phyloP scores from a whole-genome alignment of 306 rosid genomes.

The Corylus americana region DNA sequence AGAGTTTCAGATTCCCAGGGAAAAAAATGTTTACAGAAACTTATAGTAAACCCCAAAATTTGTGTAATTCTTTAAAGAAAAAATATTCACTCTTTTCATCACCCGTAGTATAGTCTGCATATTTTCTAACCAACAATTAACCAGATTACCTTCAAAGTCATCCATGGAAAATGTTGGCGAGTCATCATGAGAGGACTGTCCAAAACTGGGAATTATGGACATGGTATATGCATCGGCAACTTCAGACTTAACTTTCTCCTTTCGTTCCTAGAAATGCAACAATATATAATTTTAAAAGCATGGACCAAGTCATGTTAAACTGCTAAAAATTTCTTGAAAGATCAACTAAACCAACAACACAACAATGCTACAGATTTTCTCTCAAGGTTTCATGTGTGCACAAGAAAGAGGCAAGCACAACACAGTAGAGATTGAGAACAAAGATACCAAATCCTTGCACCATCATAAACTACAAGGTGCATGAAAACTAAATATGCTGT shows the following conservation, averaged over 20 bases:
- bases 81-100: not conserved
- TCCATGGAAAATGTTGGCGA: constrained; percentile 80
- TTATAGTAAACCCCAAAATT: not conserved
- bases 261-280: constrained; percentile 56
- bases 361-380: not conserved
- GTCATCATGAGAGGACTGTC: constrained; percentile 34
- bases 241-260: constrained; percentile 82
- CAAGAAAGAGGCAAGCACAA: not conserved
- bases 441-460: not conserved
- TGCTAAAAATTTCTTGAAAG: not conserved
- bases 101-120: constrained; percentile 15
- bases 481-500: not conserved
- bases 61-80: not conserved
- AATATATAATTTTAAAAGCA: constrained; percentile 23
- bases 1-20: not conserved
- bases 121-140: constrained; percentile 15
- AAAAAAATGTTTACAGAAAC: not conserved
- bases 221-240: constrained; percentile 55
- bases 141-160: constrained; percentile 82
- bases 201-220: constrained; percentile 41
- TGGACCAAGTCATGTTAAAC: constrained; percentile 13
- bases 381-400: not conserved
- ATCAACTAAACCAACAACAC: constrained; percentile 2
- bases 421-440: constrained; percentile 16
- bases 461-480: not conserved